These are phyloP conservation scores for Claviceps africana DNA, from an alignment of 2,329 filamentous ascomycete genomes.

Conservation along the genomic window DNA sequence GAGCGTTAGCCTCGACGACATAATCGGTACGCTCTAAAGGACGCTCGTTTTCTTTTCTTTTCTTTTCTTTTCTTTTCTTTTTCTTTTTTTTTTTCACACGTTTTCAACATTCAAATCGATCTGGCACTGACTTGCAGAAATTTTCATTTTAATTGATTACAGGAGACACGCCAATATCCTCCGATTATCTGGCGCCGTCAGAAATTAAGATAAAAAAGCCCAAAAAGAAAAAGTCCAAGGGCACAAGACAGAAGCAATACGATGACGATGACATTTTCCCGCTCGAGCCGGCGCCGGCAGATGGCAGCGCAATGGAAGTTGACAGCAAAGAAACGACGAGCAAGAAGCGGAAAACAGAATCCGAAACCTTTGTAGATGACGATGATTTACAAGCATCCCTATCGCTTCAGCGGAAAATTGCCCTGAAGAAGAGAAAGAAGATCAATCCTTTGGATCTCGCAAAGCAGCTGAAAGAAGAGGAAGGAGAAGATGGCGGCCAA, in stretches of 20 bases:
- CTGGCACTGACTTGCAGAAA: not conserved
- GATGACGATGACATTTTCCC: slow-evolving; percentile 49
- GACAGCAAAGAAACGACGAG: slow-evolving; percentile 40
- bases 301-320: slow-evolving; percentile 56
- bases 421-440: slow-evolving; percentile 85
- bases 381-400: slow-evolving; percentile 82
- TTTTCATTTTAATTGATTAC: no score
- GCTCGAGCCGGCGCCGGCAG: slow-evolving; percentile 20
- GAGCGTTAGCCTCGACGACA: slow-evolving; percentile 68
- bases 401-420: slow-evolving; percentile 66
- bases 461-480: slow-evolving; percentile 55
- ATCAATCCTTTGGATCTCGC: slow-evolving; percentile 76
- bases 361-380: slow-evolving; percentile 69
- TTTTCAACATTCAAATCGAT: no score
- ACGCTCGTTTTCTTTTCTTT: no score
- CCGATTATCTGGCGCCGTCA: slow-evolving; percentile 78
- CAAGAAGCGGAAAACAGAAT: slow-evolving; percentile 51
- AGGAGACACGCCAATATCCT: slow-evolving; percentile 31
- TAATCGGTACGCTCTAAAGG: slow-evolving; percentile 36
- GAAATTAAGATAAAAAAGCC: slow-evolving; percentile 90
- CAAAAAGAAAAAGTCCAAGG: slow-evolving; percentile 82
- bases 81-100: no score
- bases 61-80: no score
- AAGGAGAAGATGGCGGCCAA: slow-evolving; percentile 33
- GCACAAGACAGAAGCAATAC: slow-evolving; percentile 54